phyloP scores from a whole-genome alignment of 148 eudicot genomes.

The Arctostaphylos glauca region DNA sequence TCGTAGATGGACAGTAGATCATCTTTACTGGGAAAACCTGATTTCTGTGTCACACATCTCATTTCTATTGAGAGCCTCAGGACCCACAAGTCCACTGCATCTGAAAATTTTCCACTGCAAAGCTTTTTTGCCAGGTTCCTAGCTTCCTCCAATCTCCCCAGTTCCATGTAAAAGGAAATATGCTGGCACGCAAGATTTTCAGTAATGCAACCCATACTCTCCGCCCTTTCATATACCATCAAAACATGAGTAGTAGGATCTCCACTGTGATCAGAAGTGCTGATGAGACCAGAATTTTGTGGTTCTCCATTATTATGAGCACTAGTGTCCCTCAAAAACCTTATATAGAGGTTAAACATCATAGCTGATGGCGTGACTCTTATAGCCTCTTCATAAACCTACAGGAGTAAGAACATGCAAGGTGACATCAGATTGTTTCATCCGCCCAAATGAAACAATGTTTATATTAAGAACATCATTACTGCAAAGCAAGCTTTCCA shows the following conservation, averaged over 20 bases:
- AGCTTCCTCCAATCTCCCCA: constrained; percentile 59
- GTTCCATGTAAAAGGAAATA: constrained; percentile 46
- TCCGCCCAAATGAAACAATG: neutral
- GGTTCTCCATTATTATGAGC: constrained; percentile 26
- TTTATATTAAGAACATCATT: too few relatives aligned
- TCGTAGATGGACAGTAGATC: constrained; percentile 36
- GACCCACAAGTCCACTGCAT: constrained; percentile 54
- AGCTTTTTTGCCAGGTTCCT: constrained; percentile 52
- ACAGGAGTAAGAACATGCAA: constrained; percentile 17
- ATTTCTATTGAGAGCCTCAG: constrained; percentile 66
- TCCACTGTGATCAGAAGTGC: constrained; percentile 20
- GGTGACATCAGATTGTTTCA: constrained; percentile 9
- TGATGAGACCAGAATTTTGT: constrained; percentile 19
- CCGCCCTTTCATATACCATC: constrained; percentile 61
- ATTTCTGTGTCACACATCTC: constrained; percentile 30
- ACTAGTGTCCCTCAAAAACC: constrained; percentile 51
- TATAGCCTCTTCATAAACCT: constrained; percentile 84
- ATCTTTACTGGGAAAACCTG: constrained; percentile 37
- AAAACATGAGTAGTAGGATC: constrained; percentile 45
- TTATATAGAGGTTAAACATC: constrained; percentile 57
- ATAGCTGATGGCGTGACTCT: constrained; percentile 38
- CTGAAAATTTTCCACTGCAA: constrained; percentile 54
- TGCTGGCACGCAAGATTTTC: constrained; percentile 74
- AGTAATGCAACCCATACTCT: constrained; percentile 50
- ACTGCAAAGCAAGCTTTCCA: neutral